Conservation (phyloP, 176 grass and related monocot species). For the Musa acuminata region DNA sequence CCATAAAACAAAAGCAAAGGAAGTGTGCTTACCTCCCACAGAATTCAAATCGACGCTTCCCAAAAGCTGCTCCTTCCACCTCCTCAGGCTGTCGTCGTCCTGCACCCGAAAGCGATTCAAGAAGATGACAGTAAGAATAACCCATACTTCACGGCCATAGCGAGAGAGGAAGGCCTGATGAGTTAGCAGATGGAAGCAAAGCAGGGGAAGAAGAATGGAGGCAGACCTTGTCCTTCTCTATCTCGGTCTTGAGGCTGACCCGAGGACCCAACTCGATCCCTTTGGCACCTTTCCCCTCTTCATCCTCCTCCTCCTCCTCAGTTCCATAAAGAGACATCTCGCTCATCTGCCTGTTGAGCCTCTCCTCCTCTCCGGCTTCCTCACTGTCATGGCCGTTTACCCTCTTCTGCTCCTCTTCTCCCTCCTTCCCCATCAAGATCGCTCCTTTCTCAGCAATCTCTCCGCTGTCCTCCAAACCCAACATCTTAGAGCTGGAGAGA, state of each 20-base stretch:
- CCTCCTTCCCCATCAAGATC: slow-evolving; percentile 9
- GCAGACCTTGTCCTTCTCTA: slow-evolving; percentile 91
- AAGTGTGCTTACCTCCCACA: slow-evolving; percentile 56
- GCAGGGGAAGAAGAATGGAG: not conserved
- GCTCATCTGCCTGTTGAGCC: slow-evolving; percentile 35
- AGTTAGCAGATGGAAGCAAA: not conserved
- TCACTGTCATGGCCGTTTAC: slow-evolving; percentile 14
- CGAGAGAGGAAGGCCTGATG: no score
- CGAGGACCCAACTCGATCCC: slow-evolving; percentile 67
- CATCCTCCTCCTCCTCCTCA: slow-evolving; percentile 53
- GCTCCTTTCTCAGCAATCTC: not conserved
- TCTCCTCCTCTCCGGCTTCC: not conserved
- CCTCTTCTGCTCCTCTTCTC: slow-evolving; percentile 9
- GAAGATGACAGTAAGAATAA: no score
- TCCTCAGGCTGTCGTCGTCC: slow-evolving; percentile 92
- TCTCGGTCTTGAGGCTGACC: slow-evolving; percentile 96
- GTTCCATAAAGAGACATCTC: slow-evolving; percentile 28
- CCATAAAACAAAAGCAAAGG: not conserved
- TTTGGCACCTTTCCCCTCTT: slow-evolving; percentile 39
- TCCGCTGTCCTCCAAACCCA: slow-evolving; percentile 26
- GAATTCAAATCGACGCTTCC: slow-evolving; percentile 88
- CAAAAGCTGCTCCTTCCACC: slow-evolving; percentile 96
- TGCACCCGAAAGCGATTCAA: slow-evolving; percentile 10
- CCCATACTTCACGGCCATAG: no score
- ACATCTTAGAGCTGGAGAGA: slow-evolving; percentile 45